Evolutionary conservation across 2,329 filamentous ascomycete genomes (phyloP).

Genomic region (Calonectria naviculata): DNA sequence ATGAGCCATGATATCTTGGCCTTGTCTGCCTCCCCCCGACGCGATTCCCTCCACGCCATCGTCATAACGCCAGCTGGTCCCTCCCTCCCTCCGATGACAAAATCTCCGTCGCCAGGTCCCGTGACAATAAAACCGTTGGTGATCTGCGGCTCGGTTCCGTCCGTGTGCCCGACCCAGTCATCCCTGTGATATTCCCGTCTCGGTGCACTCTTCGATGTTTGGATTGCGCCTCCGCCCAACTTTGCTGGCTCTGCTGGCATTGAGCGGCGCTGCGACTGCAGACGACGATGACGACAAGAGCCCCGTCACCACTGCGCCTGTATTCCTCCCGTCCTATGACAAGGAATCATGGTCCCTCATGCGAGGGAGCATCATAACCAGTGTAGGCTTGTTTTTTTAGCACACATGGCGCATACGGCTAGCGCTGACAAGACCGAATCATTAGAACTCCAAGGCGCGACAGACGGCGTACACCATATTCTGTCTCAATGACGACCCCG

Average conservation of each 20-base stretch:
- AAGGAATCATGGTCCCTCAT: constrained; percentile 55
- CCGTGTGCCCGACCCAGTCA: background rate
- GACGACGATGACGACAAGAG: constrained; percentile 28
- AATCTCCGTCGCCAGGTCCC: background rate
- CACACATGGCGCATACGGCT: background rate
- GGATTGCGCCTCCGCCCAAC: constrained; percentile 18
- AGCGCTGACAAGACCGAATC: constrained; percentile 7
- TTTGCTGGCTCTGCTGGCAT: constrained; percentile 41
- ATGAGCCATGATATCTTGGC: background rate
- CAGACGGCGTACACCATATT: constrained; percentile 62
- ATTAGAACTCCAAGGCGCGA: constrained; percentile 47
- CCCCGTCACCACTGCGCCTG: constrained; percentile 53
- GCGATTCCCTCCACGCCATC: background rate
- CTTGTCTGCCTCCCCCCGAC: background rate
- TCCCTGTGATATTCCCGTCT: constrained; percentile 18
- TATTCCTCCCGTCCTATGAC: constrained; percentile 58
- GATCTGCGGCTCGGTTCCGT: background rate
- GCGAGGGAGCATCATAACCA: constrained; percentile 58
- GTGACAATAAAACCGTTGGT: constrained; percentile 3
- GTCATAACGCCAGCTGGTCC: background rate
- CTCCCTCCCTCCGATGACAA: background rate
- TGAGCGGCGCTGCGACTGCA: constrained; percentile 35
- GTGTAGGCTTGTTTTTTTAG: constrained; percentile 43
- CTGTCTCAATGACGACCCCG: constrained; percentile 54
- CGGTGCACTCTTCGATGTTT: constrained; percentile 18